Base-by-base conservation (phyloP, 495 filamentous ascomycete genomes). In the Xylaria longipes region DNA sequence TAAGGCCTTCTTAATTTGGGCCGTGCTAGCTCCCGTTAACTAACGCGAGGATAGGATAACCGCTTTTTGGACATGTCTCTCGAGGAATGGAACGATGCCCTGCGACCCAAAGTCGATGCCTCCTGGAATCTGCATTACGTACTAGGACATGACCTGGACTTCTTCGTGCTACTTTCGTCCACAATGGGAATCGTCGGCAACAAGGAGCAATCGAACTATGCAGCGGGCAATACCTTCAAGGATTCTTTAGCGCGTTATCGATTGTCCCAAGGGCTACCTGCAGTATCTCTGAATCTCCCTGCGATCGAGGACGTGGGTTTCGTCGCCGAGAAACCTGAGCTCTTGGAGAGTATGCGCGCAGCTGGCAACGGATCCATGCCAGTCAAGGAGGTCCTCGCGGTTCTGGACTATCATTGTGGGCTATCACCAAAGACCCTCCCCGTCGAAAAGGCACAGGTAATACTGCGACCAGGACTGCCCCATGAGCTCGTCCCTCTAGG, bases 151-250 rank as follows among this genome's bases (percentile, higher is more conserved):
- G 60, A 66, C 22, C 77, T 90, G 0, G 87, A 88, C 72, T 91
- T 91, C 79, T 89, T 91, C 75, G 72, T 89, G 45, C 75, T 82
- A 33, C 80, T 88, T 7, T 87, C 85, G 25, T 90, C 88, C 4
- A 74, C 86, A 1, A 75, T 83, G 14, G 86, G 83, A 15, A 73
- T 85, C 2, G 72, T 87, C n/a, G 88, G 88, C 5, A 83, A 78
- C 63, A 69, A 75, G 20, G 82, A 82, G 0, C 88, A 90, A 74
- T 78, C 84, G 27, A 85, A 85, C 35, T 90, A 90, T 70, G 79
- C 85, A 6, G 86, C 87, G 8, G 85, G 82, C 12, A 87, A 87
- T 70, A 83, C 84, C 15, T 89, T 84, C 74, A 75, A 84, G 11
- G 86, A 84, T 46, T 77, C 81, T 3, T 74, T 85, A 22, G 77